phyloP scores from a whole-genome alignment of 2,329 filamentous ascomycete genomes.

The Cercospora janseana region DNA sequence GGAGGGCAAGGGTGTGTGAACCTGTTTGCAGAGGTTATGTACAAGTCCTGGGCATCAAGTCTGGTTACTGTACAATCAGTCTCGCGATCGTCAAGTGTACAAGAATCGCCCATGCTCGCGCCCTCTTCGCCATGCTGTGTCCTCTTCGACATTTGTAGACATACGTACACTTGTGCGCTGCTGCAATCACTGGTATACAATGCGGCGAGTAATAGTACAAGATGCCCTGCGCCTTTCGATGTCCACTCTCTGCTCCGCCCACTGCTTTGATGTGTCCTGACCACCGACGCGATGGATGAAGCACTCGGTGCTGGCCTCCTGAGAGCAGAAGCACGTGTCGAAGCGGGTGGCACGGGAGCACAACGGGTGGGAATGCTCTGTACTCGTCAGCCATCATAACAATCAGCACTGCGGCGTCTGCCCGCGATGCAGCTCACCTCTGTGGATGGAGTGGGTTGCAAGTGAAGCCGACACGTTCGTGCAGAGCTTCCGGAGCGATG shows the following conservation, averaged over 20 bases:
- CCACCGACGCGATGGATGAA: constrained; percentile 6
- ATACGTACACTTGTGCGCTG: constrained; percentile 28
- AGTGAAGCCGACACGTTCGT: background rate
- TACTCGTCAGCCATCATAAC: background rate
- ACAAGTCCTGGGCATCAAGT: constrained; percentile 26
- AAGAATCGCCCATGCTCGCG: constrained; percentile 1
- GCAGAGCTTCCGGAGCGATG: background rate
- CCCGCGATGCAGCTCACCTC: background rate
- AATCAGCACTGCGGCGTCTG: background rate
- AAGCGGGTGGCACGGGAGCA: background rate
- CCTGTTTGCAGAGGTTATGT: constrained; percentile 23
- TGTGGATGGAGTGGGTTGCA: background rate
- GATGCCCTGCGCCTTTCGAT: background rate
- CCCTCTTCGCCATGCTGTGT: constrained; percentile 7
- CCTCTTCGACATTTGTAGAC: constrained; percentile 19
- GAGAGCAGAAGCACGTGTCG: background rate
- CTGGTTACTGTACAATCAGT: constrained; percentile 29
- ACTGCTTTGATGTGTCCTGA: background rate
- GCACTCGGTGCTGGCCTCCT: constrained; percentile 1
- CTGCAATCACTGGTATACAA: background rate
- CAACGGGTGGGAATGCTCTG: background rate
- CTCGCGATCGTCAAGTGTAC: constrained; percentile 18
- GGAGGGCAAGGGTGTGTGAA: constrained; percentile 3
- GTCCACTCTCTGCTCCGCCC: background rate
- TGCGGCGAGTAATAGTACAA: constrained; percentile 8